These are phyloP conservation scores for Colletotrichum sp. DNA, from an alignment of 2,329 filamentous ascomycete species.

Conservation along the genomic window DNA sequence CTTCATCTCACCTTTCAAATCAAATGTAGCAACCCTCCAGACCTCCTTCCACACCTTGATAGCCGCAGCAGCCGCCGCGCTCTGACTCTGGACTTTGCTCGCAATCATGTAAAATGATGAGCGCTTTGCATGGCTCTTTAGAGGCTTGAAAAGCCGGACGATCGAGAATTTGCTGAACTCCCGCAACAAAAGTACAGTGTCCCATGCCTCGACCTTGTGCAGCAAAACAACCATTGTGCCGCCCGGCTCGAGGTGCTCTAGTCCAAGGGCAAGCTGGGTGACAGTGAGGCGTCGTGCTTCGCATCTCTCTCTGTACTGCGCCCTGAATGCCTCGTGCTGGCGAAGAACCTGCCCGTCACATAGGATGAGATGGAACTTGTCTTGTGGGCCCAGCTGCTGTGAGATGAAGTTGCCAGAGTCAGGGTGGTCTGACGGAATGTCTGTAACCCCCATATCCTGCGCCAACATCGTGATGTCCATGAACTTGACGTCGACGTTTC, in stretches of 20 bases:
- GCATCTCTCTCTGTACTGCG: conserved; percentile 32
- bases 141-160: conserved; percentile 49
- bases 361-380: conserved; percentile 46
- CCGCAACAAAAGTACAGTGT: conserved; percentile 40
- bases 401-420: conserved; percentile 33
- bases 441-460: conserved; percentile 42
- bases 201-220: conserved; percentile 50
- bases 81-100: conserved; percentile 38
- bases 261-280: conserved; percentile 48
- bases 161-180: conserved; percentile 46
- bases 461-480: conserved; percentile 59
- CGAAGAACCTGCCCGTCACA: conserved; percentile 54
- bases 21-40: conserved; percentile 43
- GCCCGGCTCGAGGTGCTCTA: conserved; percentile 42
- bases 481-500: conserved; percentile 24
- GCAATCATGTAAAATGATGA: conserved; percentile 61
- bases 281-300: conserved; percentile 41
- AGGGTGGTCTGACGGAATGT: conserved; percentile 36
- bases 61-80: conserved; percentile 34
- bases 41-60: conserved; percentile 42
- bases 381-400: conserved; percentile 25
- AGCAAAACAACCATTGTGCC: conserved; percentile 57
- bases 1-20: background rate
- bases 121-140: conserved; percentile 38
- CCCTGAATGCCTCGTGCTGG: conserved; percentile 31